Base-by-base conservation (phyloP, 2,329 filamentous ascomycete species). In the Paecilomyces sp. region DNA sequence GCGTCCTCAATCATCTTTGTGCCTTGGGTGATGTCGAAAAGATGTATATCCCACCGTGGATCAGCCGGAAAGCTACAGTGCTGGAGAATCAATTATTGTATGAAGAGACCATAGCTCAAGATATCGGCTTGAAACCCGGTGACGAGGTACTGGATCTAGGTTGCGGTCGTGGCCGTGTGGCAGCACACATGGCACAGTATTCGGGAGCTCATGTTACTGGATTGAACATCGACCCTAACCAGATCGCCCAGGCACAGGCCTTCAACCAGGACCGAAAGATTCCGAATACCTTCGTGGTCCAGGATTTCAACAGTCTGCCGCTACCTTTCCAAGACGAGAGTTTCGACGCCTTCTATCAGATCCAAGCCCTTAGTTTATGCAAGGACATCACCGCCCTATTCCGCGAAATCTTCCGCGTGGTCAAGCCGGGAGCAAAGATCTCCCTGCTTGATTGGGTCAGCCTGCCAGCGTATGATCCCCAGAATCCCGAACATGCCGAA, bases 271-370 rank as follows among this genome's bases (percentile, higher is more conserved):
- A 78, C 63, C 70, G 75, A 54, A 77, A 77, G 1, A 73, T 82
- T 63, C 63, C 66, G 7, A 80, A 81, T 65, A 75, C 74, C 51
- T 83, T 83, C 62, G 70, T 81, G 59, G 74, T 78, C 33, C 77
- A 78, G 64, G 81, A 83, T 64, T 80, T 82, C 69, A 83, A 83
- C 68, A 71, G 73, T 52, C 74, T 83, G 33, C 81, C 81, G 1
- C 73, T 83, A 1, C 81, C 81, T 1, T 83, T 83, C 59, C 76
- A 68, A 13, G 77, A 83, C 62, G 69, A 68, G 28, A 75, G 72
- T 51, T 82, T 83, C 65, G 80, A 83, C 59, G 80, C 76, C 31
- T 82, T 83, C 61, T 83, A 79, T 75, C 82, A 78, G 80, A 87
- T 78, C 78, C 86, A 77, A 76, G 86, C 73, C 58, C 80, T 77